A percentile compares a stretch with the other conserved stretches of the same genome.
Evolutionary conservation across 805 yeast species (phyloP).

Genomic region (Diddensiella santjacobensis): DNA sequence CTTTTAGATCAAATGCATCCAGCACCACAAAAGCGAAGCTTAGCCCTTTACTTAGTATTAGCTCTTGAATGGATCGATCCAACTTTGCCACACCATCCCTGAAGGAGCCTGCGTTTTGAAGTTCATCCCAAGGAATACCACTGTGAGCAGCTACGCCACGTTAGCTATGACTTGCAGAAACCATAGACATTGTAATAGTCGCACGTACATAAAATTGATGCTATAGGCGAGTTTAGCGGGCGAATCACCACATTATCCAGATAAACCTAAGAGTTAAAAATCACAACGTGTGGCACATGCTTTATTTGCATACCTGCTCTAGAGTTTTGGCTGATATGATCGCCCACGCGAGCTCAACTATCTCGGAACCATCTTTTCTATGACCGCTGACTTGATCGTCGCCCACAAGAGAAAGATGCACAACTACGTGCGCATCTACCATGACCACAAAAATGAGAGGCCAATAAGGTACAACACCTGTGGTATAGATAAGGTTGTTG

Average conservation of each 20-base stretch:
- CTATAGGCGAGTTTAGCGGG: constrained; percentile 64
- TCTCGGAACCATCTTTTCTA: constrained; percentile 64
- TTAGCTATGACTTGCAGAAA: too few relatives aligned
- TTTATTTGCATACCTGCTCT: neutral
- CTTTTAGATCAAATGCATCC: constrained; percentile 68
- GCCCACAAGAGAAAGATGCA: constrained; percentile 61
- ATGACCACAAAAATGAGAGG: constrained; percentile 3
- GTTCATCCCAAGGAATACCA: constrained; percentile 57
- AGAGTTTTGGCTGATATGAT: constrained; percentile 46
- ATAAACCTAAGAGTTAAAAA: constrained; percentile 25
- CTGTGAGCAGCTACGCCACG: constrained; percentile 34
- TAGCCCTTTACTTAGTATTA: constrained; percentile 38
- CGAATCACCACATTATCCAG: constrained; percentile 49
- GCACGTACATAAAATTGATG: constrained; percentile 37
- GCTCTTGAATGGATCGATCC: constrained; percentile 44
- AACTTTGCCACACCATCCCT: constrained; percentile 58
- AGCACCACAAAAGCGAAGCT: constrained; percentile 62
- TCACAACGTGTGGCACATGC: neutral
- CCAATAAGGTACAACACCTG: too few relatives aligned
- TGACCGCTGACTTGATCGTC: constrained; percentile 59
- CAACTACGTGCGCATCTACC: constrained; percentile 45
- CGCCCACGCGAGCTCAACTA: constrained; percentile 67
- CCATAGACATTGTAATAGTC: too few relatives aligned
- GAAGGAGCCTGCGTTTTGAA: constrained; percentile 53
- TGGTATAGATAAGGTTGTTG: too few relatives aligned